Percentiles rank a stretch among this genome's conserved stretches.
phyloP scores from a whole-genome alignment of 2,329 filamentous ascomycete genomes.

The Cladosporium halotolerans region DNA sequence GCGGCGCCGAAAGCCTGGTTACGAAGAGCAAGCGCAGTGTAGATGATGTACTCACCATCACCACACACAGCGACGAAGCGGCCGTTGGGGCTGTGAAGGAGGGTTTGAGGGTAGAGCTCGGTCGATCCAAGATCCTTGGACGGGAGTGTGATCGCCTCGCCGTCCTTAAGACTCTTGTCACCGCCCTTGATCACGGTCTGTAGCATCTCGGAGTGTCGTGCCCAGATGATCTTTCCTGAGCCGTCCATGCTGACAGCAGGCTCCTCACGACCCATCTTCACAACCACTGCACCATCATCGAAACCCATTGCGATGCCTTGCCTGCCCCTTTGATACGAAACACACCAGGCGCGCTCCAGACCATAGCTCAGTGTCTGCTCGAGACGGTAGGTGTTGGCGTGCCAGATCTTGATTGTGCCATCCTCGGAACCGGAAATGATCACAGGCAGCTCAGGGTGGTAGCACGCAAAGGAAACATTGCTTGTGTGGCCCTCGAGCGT shows the following conservation, averaged over 20 bases:
- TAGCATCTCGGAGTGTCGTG: conserved; percentile 88
- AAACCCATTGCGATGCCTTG: conserved; percentile 94
- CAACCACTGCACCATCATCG: conserved; percentile 93
- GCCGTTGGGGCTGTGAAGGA: conserved; percentile 93
- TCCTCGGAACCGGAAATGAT: conserved; percentile 98
- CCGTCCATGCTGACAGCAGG: conserved; percentile 96
- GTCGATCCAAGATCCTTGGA: conserved; percentile 94
- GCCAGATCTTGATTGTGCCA: conserved; percentile 96
- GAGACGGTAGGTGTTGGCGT: conserved; percentile 92
- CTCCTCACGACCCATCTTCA: conserved; percentile 95
- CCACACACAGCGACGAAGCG: conserved; percentile 85
- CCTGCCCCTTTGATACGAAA: conserved; percentile 88
- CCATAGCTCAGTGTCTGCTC: conserved; percentile 96
- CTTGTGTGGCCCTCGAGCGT: conserved; percentile 95
- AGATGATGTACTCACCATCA: conserved; percentile 98
- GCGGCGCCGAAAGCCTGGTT: conserved; percentile 97
- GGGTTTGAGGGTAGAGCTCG: conserved; percentile 91
- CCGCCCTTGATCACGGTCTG: conserved; percentile 92
- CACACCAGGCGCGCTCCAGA: conserved; percentile 94
- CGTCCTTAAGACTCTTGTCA: conserved; percentile 79
- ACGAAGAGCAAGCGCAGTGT: conserved; percentile 90
- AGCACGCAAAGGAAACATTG: conserved; percentile 97
- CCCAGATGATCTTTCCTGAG: conserved; percentile 94
- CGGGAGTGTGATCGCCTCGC: conserved; percentile 74
- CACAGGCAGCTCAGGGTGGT: conserved; percentile 91